Evolutionary conservation across 116 monocot species (phyloP), one percentile per base, ranked within the genome.

Genomic region (Trichopus zeylanicus): DNA sequence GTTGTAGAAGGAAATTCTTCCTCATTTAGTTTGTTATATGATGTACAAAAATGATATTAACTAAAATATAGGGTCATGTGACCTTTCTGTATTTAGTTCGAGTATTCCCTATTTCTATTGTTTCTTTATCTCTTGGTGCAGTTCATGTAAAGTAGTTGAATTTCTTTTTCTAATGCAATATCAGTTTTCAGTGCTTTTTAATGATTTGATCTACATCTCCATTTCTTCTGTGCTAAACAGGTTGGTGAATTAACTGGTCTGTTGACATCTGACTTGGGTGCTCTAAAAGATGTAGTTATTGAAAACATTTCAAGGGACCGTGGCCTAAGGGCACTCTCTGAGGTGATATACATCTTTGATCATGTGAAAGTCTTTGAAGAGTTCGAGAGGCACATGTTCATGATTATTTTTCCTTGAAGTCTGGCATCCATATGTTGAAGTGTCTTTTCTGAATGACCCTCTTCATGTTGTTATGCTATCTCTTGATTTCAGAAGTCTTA

Each of bases 271-370:
- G 95, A 95, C 61, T 81, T 95, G 89, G 87, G 89, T 59, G 71
- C 90, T 35, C 60, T 95, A 33, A 95, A 95, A 81, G 78, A 70
- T 75, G 62, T 90, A 65, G 90, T 95, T 29, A 74, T 70, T 66
- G 95, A 95, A 37, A 95, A 95, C 57, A 79, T 95, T 63, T 95
- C 95, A 72, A 82, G 95, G 59, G 95, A 95, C 55, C 86, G 95
- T 72, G 95, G 95, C 31, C 79, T 90, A 28, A 83, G 95, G 70
- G 95, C 95, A 65, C 69, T 89, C 48, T 90, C 95, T 48, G 90
- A 95, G 95, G 95, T 33, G 42, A 59, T n/a, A n/a, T n/a, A n/a
- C n/a, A n/a, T n/a, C n/a, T n/a, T n/a, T n/a, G n/a, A n/a, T n/a
- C n/a, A n/a, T n/a, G n/a, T n/a, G n/a, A n/a, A n/a, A n/a, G n/a